Percentiles rank a stretch among this genome's conserved stretches.
These are phyloP conservation scores for Phytophthora fragariaefolia DNA, from an alignment of 352 stramenopile genomes.

Conservation along the genomic window DNA sequence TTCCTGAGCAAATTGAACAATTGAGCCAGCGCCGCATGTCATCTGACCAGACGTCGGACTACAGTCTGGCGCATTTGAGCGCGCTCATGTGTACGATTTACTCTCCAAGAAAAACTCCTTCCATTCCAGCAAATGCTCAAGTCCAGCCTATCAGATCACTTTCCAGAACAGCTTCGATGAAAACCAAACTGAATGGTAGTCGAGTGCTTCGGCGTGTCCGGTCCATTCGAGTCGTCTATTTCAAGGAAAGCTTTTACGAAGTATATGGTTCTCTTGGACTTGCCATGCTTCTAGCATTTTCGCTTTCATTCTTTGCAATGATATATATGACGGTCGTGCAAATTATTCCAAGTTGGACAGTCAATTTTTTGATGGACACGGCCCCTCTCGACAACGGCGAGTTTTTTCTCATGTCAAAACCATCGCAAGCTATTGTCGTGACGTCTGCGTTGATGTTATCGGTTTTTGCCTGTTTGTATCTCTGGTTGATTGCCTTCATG, in stretches of 20 bases:
- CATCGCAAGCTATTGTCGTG: constrained; percentile 37
- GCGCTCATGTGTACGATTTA: constrained; percentile 11
- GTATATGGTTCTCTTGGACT: constrained; percentile 53
- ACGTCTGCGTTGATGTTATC: constrained; percentile 40
- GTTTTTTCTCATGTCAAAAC: constrained; percentile 51
- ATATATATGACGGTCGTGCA: constrained; percentile 52
- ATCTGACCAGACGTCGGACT: constrained; percentile 4
- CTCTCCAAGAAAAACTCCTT: background rate
- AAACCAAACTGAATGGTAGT: constrained; percentile 10
- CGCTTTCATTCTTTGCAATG: constrained; percentile 38
- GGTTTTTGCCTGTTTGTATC: constrained; percentile 41
- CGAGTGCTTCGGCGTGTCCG: constrained; percentile 3
- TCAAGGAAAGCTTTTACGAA: constrained; percentile 53
- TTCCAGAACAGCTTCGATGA: constrained; percentile 4
- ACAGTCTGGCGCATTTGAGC: constrained; percentile 4
- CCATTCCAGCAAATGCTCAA: constrained; percentile 7
- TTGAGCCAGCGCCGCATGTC: constrained; percentile 17
- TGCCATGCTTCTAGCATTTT: constrained; percentile 48
- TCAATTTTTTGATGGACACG: constrained; percentile 56
- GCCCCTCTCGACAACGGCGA: constrained; percentile 49
- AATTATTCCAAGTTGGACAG: constrained; percentile 45
- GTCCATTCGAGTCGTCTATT: constrained; percentile 15
- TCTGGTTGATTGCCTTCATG: constrained; percentile 45
- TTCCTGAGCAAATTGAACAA: background rate
- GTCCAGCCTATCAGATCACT: constrained; percentile 13